phyloP scores from a whole-genome alignment of 139 green algal species.

The Tetraselmis striata region DNA sequence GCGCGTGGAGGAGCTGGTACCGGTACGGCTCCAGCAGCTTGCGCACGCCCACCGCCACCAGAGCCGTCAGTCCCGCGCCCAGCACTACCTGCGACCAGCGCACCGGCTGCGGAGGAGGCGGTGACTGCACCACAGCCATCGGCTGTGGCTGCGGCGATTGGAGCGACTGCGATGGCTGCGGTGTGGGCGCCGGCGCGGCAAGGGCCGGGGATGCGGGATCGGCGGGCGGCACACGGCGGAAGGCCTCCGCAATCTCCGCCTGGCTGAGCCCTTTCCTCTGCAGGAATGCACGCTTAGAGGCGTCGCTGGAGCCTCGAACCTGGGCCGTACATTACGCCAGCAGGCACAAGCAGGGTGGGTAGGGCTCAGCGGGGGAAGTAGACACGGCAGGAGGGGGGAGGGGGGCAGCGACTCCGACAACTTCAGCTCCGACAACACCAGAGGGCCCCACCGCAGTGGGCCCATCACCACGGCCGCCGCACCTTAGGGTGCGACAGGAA shows the following conservation, averaged over 20 bases:
- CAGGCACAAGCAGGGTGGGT: neutral
- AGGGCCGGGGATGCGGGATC: neutral
- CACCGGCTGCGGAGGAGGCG: conserved; percentile 25
- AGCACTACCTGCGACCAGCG: conserved; percentile 46
- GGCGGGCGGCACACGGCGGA: conserved; percentile 53
- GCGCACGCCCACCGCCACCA: neutral
- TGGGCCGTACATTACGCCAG: conserved; percentile 28
- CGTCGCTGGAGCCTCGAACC: conserved; percentile 49
- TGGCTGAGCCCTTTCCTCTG: conserved; percentile 79
- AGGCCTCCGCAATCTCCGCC: conserved; percentile 86
- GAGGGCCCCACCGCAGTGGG: too few relatives aligned
- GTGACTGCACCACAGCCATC: neutral
- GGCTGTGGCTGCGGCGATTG: neutral
- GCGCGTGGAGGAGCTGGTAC: neutral
- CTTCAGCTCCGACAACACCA: too few relatives aligned
- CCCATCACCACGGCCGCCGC: too few relatives aligned
- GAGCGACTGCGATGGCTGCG: neutral
- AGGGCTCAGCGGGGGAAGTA: neutral
- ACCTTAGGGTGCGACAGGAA: conserved; percentile 89
- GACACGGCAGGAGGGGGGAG: too few relatives aligned
- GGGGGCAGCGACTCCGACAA: too few relatives aligned
- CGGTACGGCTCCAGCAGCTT: neutral
- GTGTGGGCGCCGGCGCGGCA: neutral
- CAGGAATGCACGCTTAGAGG: conserved; percentile 79
- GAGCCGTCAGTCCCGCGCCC: neutral